phyloP scores from a whole-genome alignment of 2,329 filamentous ascomycete species.

The Drechslerella stenobrocha region DNA sequence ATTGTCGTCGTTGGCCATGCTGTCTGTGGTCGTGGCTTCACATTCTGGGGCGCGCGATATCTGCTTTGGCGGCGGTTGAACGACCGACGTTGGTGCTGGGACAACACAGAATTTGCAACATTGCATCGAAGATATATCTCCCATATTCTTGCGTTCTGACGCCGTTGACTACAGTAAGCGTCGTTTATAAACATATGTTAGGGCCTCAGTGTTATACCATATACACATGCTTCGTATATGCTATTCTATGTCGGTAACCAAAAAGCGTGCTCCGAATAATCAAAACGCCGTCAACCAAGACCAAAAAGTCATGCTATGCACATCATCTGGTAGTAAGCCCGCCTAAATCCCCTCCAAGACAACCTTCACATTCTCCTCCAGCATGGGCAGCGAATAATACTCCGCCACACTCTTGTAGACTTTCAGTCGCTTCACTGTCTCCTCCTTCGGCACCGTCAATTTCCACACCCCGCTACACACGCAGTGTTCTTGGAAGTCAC shows the following conservation, averaged over 20 bases:
- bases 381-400: conserved; percentile 79
- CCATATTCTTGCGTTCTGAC: background rate
- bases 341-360: conserved; percentile 56
- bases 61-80: background rate
- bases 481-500: conserved; percentile 97
- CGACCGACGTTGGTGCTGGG: conserved; percentile 1
- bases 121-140: background rate
- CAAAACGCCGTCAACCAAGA: background rate
- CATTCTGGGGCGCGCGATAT: conserved; percentile 19
- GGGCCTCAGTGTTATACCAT: too few relatives aligned
- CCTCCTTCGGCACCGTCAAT: conserved; percentile 69
- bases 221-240: too few relatives aligned
- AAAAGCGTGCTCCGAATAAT: background rate
- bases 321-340: background rate
- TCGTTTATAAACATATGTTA: too few relatives aligned
- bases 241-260: background rate
- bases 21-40: conserved; percentile 11
- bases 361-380: conserved; percentile 72
- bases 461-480: conserved; percentile 86
- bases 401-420: conserved; percentile 75
- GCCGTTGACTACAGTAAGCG: too few relatives aligned
- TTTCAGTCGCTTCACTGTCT: conserved; percentile 66
- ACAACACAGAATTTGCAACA: conserved; percentile 45
- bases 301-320: background rate
- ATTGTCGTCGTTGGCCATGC: conserved; percentile 43